These are phyloP conservation scores for Rhipidocladum racemiflorum DNA, from an alignment of 176 grass and related monocot genomes.

Conservation along the genomic window DNA sequence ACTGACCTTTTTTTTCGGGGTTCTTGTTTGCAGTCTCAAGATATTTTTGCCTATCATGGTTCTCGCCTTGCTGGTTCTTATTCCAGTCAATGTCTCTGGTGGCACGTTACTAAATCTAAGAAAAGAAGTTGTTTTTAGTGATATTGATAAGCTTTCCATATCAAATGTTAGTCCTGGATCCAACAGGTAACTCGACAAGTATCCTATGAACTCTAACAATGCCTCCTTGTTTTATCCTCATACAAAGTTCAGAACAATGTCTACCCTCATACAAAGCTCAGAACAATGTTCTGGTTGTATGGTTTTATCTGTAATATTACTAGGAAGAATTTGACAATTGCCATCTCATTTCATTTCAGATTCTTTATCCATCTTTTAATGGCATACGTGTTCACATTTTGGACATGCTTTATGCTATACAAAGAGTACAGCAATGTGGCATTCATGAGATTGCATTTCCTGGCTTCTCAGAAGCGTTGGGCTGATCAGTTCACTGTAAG, in stretches of 20 bases:
- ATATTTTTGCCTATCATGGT: constrained; percentile 78
- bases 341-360: constrained; percentile 39
- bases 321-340: neutral
- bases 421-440: constrained; percentile 90
- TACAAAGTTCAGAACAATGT: neutral
- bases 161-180: constrained; percentile 91
- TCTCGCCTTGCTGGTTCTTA: constrained; percentile 70
- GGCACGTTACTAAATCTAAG: constrained; percentile 66
- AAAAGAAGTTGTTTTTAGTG: constrained; percentile 72
- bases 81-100: constrained; percentile 89
- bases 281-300: neutral
- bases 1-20: neutral
- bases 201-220: neutral
- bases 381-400: constrained; percentile 88
- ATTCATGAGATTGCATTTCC: constrained; percentile 95
- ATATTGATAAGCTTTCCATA: constrained; percentile 97
- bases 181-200: constrained; percentile 56
- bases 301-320: neutral
- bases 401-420: constrained; percentile 80
- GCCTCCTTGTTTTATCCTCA: neutral
- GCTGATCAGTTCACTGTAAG: constrained; percentile 95
- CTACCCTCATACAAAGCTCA: neutral
- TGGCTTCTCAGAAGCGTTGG: constrained; percentile 81
- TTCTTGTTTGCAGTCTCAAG: constrained; percentile 63
- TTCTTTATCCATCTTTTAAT: constrained; percentile 93